Conservation (phyloP, 495 filamentous ascomycete species). For the Aspergillus funiculosus region DNA sequence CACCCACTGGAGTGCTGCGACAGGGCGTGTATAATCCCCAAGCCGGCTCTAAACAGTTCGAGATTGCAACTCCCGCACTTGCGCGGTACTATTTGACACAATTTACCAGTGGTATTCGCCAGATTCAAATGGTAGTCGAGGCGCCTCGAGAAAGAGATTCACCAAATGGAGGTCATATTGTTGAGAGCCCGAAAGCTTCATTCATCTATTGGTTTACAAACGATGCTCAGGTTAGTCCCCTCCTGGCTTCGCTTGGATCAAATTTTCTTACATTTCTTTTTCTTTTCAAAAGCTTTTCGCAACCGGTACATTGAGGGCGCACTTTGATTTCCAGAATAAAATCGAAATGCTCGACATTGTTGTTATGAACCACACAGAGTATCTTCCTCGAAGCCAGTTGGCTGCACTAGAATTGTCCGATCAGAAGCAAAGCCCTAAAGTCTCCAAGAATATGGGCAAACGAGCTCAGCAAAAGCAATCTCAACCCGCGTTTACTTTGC, state of each 20-base stretch:
- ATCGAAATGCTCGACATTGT: constrained; percentile 66
- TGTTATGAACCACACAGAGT: constrained; percentile 61
- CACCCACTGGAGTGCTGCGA: constrained; percentile 61
- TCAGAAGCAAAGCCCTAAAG: constrained; percentile 63
- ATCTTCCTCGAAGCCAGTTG: constrained; percentile 52
- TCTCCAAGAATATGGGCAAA: constrained; percentile 53
- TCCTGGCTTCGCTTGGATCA: not conserved
- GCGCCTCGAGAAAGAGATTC: constrained; percentile 49
- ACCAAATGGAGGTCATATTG: constrained; percentile 56
- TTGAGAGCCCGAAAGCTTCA: constrained; percentile 56
- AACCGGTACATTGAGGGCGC: constrained; percentile 54
- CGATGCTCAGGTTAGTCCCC: constrained; percentile 56
- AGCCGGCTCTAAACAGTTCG: constrained; percentile 61
- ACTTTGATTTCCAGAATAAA: constrained; percentile 63
- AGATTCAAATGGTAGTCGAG: constrained; percentile 70
- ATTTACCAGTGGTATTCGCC: constrained; percentile 73
- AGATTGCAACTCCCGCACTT: constrained; percentile 67
- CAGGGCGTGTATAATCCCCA: constrained; percentile 52
- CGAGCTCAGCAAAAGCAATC: constrained; percentile 52
- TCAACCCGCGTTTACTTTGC: constrained; percentile 48
- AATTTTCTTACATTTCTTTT: not conserved
- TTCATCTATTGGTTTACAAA: constrained; percentile 70
- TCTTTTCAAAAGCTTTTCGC: constrained; percentile 53
- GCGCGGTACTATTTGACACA: constrained; percentile 77
- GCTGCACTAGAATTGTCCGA: constrained; percentile 50